These are phyloP conservation scores for Agaricus subrufescens DNA, from an alignment of 768 basidiomycete genomes.

Conservation along the genomic window DNA sequence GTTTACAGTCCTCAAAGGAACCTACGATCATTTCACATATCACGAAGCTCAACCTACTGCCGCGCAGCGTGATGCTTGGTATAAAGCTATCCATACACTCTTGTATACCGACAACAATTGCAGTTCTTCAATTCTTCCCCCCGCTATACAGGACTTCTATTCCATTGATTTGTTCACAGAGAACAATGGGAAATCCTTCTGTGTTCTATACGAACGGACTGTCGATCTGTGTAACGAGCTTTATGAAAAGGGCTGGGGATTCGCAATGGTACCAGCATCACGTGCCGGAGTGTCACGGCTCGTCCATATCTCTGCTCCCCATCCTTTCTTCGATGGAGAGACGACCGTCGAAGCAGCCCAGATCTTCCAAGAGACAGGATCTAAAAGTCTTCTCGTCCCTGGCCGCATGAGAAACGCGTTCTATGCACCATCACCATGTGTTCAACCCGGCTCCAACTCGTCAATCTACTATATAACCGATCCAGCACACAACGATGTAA, in stretches of 20 bases:
- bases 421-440: constrained; percentile 26
- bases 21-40: constrained; percentile 26
- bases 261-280: constrained; percentile 26
- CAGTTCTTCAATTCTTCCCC: constrained; percentile 23
- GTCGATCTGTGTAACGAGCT: constrained; percentile 9
- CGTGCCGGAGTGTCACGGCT: constrained; percentile 18
- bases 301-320: constrained; percentile 42
- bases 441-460: constrained; percentile 14
- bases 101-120: constrained; percentile 27
- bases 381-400: constrained; percentile 37
- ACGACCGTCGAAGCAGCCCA: constrained; percentile 37
- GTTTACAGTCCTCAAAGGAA: constrained; percentile 23
- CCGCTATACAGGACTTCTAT: constrained; percentile 21
- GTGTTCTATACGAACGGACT: constrained; percentile 25
- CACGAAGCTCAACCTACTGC: constrained; percentile 26
- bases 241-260: constrained; percentile 32
- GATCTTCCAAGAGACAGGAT: constrained; percentile 32
- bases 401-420: constrained; percentile 35
- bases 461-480: constrained; percentile 39
- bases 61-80: constrained; percentile 24
- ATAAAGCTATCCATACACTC: constrained; percentile 19
- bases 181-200: constrained; percentile 20
- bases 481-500: constrained; percentile 40
- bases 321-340: constrained; percentile 33
- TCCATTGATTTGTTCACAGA: constrained; percentile 22